Evolutionary conservation across 2,329 filamentous ascomycete species (phyloP), one percentile per base, ranked within the genome.

Genomic region (Exophiala sp.): DNA sequence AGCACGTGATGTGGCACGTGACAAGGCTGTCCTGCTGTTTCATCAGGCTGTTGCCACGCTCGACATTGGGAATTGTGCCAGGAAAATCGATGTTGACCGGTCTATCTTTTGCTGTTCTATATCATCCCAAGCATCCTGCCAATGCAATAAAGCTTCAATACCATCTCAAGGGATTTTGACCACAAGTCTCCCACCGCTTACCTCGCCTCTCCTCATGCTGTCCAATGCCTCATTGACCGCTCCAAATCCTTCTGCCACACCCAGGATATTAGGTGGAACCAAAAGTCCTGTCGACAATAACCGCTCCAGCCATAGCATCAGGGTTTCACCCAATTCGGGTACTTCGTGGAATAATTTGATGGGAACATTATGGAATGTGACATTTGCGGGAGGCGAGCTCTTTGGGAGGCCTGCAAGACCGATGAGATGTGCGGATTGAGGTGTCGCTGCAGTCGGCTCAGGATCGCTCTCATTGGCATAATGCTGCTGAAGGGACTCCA

Each of bases 301-400:
- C 19, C 72, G 68, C 63, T 88, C 85, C 21, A 88, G 68, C 85
- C 85, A 89, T 1, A 69, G 63, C 10, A 80, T 80, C 46, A 88
- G 63, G 0, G 72, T 73, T 55, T 81, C 76, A 0, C 86, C 86
- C 0, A 88, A 71, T 1, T 72, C 71, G 0, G 80, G 76, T 0
- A 82, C 74, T 50, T 84, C 80, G 61, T 90, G 86, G 61, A 87
- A 89, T 2, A 87, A 61, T 65, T 89, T 89, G 54, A 90, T 86
- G 0, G 85, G 85, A 0, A 89, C 81, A 0, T 73, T 79, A 60
- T 88, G 84, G 49, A 81, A 75, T 7, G 13, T 24, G 43, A 44
- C 24, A n/a, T 49, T 35, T 4, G 29, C 19, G 0, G 69, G 66
- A 0, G 66, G 63, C 0, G 66, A 46, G 2, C 68, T 69, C 61